These are phyloP conservation scores for Oenanthe sinensis DNA, from an alignment of 129 eudicot species.

Conservation along the genomic window DNA sequence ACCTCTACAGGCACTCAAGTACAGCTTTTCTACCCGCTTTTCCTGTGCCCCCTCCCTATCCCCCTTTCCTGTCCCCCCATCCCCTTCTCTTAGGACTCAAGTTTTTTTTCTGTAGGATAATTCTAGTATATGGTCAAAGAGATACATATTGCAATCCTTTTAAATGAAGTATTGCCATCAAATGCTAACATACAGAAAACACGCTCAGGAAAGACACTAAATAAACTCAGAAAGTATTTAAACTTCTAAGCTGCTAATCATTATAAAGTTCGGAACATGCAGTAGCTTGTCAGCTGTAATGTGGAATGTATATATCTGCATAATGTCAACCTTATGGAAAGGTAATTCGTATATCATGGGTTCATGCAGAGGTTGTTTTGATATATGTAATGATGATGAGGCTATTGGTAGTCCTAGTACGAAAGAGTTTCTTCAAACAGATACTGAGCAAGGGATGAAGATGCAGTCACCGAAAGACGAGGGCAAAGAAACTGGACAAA, in stretches of 20 bases:
- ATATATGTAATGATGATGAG: constrained; percentile 64
- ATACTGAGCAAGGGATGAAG: constrained; percentile 35
- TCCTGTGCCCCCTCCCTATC: not conserved
- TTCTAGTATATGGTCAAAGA: not conserved
- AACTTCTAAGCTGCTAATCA: not conserved
- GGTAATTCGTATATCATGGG: constrained; percentile 4
- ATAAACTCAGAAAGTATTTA: not conserved
- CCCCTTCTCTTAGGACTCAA: not conserved
- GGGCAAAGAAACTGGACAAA: constrained; percentile 41
- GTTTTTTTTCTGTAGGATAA: not conserved
- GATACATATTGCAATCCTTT: not conserved
- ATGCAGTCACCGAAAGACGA: constrained; percentile 29
- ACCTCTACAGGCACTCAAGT: constrained; percentile 97
- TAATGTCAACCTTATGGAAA: not conserved
- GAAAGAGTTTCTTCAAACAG: constrained; percentile 36
- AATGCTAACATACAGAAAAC: not conserved
- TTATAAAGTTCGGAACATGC: not conserved
- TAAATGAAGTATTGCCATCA: not conserved
- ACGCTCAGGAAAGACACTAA: not conserved
- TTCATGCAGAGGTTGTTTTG: constrained; percentile 81
- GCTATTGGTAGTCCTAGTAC: constrained; percentile 35
- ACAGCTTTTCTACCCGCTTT: constrained; percentile 16
- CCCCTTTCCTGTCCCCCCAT: not conserved
- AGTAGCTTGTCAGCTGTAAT: not conserved
- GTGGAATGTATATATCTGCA: not conserved